Base-by-base conservation (phyloP, 1,284 basidiomycete species). In the Neonothopanus nambi region DNA sequence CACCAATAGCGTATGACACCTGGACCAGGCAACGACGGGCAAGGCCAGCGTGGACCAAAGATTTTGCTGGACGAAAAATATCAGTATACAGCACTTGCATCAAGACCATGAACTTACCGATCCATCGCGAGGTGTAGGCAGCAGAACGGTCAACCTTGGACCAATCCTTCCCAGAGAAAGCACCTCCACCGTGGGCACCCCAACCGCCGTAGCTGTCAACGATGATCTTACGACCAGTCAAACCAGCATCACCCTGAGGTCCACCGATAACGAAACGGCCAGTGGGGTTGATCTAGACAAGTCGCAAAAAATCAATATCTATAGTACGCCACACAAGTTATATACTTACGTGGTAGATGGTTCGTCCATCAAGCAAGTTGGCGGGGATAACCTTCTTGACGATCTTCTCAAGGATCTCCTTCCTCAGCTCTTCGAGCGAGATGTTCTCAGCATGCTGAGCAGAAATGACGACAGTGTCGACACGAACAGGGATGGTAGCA, bases 191-290 rank as follows among this genome's bases (percentile, higher is more conserved):
- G 78, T 99, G 96, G 47, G 96, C 97, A 74, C 97, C 96, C 96
- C 96, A 99, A 48, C 96, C 96, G 71, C 96, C 97, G 75, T 99
- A 94, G 57, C 95, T 95, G 76, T 97, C 94, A 67, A 97, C 97
- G 61, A 99, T 99, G 78, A 99, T 99, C 82, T 99, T 99, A 67
- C 96, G 93, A 61, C 97, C 97, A 67, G 97, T 99, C 66, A 99
- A 77, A 81, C 97, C 96, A 67, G 96, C 96, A 76, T 99, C 95
- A 79, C 97, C 97, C 78, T 99, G 97, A 59, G 97, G 97, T 60
- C 97, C 97, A 80, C 97, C 97, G 65, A 99, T 99, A 66, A 99
- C 97, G 82, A 99, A 99, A 68, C 97, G 93, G 57, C 96, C 96
- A 40, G 96, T 98, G 49, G 96, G 96, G 87, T 99, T 96, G 66